These are phyloP conservation scores for Centaurea solstitialis DNA, from an alignment of 129 eudicot species.

Conservation along the genomic window DNA sequence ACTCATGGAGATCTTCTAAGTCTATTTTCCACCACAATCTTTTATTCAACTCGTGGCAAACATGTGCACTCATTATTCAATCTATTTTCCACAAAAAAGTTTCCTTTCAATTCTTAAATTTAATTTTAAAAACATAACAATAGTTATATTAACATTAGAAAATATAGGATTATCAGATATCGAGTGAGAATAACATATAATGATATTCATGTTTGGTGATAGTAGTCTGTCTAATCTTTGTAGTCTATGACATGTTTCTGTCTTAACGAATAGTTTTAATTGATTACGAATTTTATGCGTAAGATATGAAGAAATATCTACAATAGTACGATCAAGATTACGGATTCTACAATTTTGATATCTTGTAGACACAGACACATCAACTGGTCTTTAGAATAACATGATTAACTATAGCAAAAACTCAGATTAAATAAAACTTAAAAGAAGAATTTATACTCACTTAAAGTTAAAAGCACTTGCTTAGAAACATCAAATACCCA, in stretches of 20 bases:
- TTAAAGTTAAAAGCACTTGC: not conserved
- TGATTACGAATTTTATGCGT: not conserved
- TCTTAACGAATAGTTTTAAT: not conserved
- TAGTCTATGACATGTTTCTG: too few relatives aligned
- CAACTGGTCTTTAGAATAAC: not conserved
- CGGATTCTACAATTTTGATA: not conserved
- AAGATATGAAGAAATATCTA: not conserved
- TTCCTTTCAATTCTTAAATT: not conserved
- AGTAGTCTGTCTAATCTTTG: not conserved
- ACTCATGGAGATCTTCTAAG: slow-evolving; percentile 13
- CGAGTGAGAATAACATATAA: not conserved
- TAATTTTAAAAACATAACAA: not conserved
- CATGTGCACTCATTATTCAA: slow-evolving; percentile 23
- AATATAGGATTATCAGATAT: not conserved
- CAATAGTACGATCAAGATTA: not conserved
- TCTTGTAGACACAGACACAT: not conserved
- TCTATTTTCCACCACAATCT: slow-evolving; percentile 35
- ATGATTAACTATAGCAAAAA: too few relatives aligned
- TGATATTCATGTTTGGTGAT: not conserved
- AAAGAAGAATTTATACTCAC: not conserved
- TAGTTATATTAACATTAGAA: not conserved
- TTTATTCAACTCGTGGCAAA: slow-evolving; percentile 35
- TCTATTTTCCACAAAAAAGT: not conserved
- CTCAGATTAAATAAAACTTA: not conserved
- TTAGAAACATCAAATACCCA: slow-evolving; percentile 5